These are phyloP conservation scores for Fusarium cicatricum DNA, from an alignment of 2,329 filamentous ascomycete species.

Conservation along the genomic window DNA sequence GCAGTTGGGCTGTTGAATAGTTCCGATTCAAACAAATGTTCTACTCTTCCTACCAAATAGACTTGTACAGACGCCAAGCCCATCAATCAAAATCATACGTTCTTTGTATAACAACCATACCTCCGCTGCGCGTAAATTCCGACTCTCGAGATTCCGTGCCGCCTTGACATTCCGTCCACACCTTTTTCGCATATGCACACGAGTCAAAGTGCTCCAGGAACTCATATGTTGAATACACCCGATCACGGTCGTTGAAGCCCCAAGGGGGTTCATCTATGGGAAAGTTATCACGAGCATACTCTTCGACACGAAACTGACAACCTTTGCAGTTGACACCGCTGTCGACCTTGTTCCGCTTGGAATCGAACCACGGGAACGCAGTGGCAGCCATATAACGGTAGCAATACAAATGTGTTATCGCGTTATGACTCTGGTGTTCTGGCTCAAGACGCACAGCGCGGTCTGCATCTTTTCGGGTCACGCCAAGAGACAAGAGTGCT, in stretches of 20 bases:
- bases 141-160: neutral
- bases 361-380: slow-evolving; percentile 11
- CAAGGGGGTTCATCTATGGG: neutral
- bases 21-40: too few species aligned
- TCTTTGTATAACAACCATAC: neutral
- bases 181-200: slow-evolving; percentile 1
- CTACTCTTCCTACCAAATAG: too few species aligned
- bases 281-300: neutral
- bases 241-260: slow-evolving; percentile 18
- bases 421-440: neutral
- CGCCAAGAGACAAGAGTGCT: neutral
- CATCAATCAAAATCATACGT: slow-evolving; percentile 5
- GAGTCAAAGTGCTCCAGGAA: slow-evolving; percentile 9
- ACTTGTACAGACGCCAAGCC: neutral
- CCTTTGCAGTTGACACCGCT: slow-evolving; percentile 17
- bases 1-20: too few species aligned
- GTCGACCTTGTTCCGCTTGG: neutral
- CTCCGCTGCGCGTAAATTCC: neutral
- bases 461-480: neutral
- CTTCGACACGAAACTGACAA: slow-evolving; percentile 18
- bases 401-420: slow-evolving; percentile 4
- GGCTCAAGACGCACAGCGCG: neutral
- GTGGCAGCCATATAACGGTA: slow-evolving; percentile 18
- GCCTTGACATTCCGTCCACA: slow-evolving; percentile 1
- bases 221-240: slow-evolving; percentile 1